Percentiles rank a stretch among this genome's conserved stretches.
These are phyloP conservation scores for Yamadazyma spencermartinsiae DNA, from an alignment of 1,139 yeast species.

Conservation along the genomic window DNA sequence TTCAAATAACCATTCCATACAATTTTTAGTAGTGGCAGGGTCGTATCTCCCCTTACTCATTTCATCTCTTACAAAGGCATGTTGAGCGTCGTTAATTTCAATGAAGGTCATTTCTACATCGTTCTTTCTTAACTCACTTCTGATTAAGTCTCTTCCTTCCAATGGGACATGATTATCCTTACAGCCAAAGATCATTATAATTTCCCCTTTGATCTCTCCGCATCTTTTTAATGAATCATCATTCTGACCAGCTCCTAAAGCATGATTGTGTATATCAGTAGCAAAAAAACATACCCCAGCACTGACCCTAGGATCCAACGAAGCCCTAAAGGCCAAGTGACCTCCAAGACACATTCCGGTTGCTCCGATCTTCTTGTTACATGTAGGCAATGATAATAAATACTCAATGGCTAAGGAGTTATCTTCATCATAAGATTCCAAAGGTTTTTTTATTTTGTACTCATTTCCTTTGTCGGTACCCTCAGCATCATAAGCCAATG, in stretches of 20 bases:
- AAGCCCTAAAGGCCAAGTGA: slow-evolving; percentile 74
- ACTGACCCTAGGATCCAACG: slow-evolving; percentile 61
- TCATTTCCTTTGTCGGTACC: slow-evolving; percentile 78
- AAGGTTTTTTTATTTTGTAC: slow-evolving; percentile 66
- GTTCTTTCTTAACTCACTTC: slow-evolving; percentile 59
- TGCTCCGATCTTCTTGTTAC: slow-evolving; percentile 75
- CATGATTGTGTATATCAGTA: slow-evolving; percentile 71
- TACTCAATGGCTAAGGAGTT: slow-evolving; percentile 64
- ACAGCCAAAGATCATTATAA: slow-evolving; percentile 73
- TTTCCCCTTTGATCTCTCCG: slow-evolving; percentile 56
- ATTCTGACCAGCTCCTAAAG: slow-evolving; percentile 61
- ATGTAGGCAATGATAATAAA: slow-evolving; percentile 55
- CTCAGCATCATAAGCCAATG: slow-evolving; percentile 67
- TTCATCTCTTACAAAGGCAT: slow-evolving; percentile 81
- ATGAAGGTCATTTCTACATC: slow-evolving; percentile 66
- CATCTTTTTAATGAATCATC: slow-evolving; percentile 66
- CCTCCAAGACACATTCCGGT: slow-evolving; percentile 92
- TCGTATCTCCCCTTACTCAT: slow-evolving; percentile 77
- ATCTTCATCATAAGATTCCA: slow-evolving; percentile 78
- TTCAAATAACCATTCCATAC: slow-evolving; percentile 68
- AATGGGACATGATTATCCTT: slow-evolving; percentile 81
- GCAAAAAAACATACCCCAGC: slow-evolving; percentile 81
- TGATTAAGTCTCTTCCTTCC: slow-evolving; percentile 72
- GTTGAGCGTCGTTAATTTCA: slow-evolving; percentile 76
- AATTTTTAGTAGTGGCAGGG: slow-evolving; percentile 68